A percentile compares a stretch with the other conserved stretches of the same genome.
phyloP scores from a whole-genome alignment of 2,329 filamentous ascomycete genomes.

The Trichoderma asperellum region DNA sequence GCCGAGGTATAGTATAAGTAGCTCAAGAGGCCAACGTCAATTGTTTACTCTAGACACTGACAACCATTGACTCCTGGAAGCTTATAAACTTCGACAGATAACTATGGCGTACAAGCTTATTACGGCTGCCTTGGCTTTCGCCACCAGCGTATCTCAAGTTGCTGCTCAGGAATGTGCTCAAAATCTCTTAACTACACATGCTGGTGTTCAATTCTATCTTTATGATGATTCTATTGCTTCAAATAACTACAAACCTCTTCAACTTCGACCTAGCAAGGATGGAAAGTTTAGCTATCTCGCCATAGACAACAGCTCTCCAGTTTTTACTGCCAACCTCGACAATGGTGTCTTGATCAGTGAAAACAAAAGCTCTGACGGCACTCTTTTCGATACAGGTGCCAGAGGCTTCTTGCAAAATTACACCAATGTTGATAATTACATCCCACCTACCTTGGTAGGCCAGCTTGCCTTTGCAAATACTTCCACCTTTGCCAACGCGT shows the following conservation, averaged over 20 bases:
- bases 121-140: not conserved
- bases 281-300: conserved; percentile 22
- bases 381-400: conserved; percentile 9
- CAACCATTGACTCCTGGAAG: not conserved
- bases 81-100: not conserved
- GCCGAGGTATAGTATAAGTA: conserved; percentile 2
- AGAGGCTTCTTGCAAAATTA: conserved; percentile 23
- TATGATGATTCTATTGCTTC: conserved; percentile 17
- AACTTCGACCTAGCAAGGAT: conserved; percentile 17
- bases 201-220: conserved; percentile 18
- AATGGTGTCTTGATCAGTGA: conserved; percentile 19
- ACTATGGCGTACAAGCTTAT: conserved; percentile 11
- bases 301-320: conserved; percentile 21
- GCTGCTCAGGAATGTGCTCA: conserved; percentile 4
- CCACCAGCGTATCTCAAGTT: conserved; percentile 15
- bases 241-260: conserved; percentile 20
- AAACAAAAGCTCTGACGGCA: conserved; percentile 4
- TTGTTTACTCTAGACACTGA: not conserved
- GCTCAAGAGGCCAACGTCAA: not conserved
- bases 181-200: conserved; percentile 13
- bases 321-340: conserved; percentile 17
- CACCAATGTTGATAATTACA: not conserved
- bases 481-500: conserved; percentile 11
- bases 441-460: conserved; percentile 14
- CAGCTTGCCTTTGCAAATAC: conserved; percentile 24